Evolutionary conservation across 192 early-diverging fungal species (phyloP).

Genomic region (Backusella sp.): DNA sequence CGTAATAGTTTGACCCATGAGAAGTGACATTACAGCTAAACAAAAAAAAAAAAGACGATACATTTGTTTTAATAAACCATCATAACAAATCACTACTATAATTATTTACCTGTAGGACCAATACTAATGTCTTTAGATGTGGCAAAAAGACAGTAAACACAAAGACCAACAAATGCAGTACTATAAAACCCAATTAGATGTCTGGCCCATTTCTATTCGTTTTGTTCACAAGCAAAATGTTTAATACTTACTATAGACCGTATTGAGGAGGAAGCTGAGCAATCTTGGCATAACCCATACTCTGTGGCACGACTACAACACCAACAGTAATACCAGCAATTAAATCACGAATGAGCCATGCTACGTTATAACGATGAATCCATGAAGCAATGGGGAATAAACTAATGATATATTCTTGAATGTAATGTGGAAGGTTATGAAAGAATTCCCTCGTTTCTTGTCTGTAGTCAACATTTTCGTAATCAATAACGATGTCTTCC

Average conservation of each 20-base stretch:
- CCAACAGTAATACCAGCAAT: conserved; percentile 69
- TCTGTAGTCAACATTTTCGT: conserved; percentile 24
- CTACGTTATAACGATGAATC: conserved; percentile 38
- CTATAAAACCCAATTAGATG: conserved; percentile 5
- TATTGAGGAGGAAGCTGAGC: conserved; percentile 69
- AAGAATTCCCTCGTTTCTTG: conserved; percentile 9
- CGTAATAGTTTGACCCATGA: conserved; percentile 68
- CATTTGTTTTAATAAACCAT: background rate
- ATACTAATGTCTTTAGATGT: conserved; percentile 79
- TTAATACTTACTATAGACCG: conserved; percentile 63
- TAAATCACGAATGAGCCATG: conserved; percentile 53
- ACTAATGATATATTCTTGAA: conserved; percentile 19
- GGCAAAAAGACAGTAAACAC: conserved; percentile 62
- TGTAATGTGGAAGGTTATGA: conserved; percentile 22
- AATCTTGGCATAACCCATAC: conserved; percentile 73
- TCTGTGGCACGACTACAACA: conserved; percentile 56
- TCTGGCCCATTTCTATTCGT: too few relatives aligned
- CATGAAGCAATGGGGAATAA: conserved; percentile 38
- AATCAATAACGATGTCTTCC: conserved; percentile 29
- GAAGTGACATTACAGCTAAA: conserved; percentile 73
- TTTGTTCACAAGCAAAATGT: background rate
- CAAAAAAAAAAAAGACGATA: background rate
- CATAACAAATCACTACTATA: background rate
- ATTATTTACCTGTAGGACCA: conserved; percentile 44
- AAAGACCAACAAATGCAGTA: conserved; percentile 46